phyloP scores from a whole-genome alignment of 176 grass and related monocot genomes.

The Ensete glaucum region DNA sequence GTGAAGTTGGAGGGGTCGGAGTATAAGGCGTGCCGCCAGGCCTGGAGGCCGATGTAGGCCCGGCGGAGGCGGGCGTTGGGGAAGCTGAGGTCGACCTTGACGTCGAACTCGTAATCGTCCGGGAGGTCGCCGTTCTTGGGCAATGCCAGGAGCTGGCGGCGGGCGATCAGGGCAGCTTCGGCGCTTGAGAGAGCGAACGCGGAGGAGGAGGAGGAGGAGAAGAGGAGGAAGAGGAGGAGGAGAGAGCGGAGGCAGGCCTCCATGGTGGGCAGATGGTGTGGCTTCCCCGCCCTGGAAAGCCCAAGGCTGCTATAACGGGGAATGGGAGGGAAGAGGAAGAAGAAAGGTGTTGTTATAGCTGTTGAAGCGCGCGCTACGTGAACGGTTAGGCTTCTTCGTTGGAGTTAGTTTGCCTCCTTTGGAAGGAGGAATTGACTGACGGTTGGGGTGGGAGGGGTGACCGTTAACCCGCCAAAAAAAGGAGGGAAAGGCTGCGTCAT shows the following conservation, averaged over 20 bases:
- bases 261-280: not conserved
- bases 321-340: not conserved
- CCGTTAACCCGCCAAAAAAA: too few species aligned
- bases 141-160: not conserved
- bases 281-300: slow-evolving; percentile 3
- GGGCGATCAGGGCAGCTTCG: not conserved
- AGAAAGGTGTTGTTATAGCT: not conserved
- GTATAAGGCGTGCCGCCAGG: not conserved
- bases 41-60: slow-evolving; percentile 4
- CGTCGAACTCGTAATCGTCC: not conserved
- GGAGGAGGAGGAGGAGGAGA: not conserved
- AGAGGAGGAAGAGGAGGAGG: not conserved
- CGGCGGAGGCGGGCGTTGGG: not conserved
- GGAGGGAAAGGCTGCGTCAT: too few species aligned
- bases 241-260: not conserved
- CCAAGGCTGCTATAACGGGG: not conserved
- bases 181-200: not conserved
- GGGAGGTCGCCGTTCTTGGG: not conserved
- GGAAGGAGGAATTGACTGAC: too few species aligned
- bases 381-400: not conserved
- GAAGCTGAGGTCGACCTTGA: not conserved
- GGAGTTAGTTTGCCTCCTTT: not conserved
- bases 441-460: too few species aligned
- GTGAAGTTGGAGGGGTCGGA: slow-evolving; percentile 1
- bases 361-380: not conserved